phyloP scores from a whole-genome alignment of 768 basidiomycete genomes.

The Lactarius hengduanensis region DNA sequence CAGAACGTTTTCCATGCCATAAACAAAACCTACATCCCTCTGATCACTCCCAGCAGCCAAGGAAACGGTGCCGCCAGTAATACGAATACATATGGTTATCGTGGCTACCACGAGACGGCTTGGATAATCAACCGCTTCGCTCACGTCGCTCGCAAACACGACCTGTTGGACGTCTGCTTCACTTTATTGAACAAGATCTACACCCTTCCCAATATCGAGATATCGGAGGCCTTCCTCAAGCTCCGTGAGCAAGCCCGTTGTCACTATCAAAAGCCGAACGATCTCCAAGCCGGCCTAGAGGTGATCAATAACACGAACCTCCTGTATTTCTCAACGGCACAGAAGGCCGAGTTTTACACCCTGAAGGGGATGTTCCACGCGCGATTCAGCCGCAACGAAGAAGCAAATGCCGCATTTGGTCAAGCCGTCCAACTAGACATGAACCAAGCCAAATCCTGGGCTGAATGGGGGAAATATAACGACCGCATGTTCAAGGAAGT shows the following conservation, averaged over 20 bases:
- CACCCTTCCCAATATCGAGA: constrained; percentile 98
- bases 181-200: constrained; percentile 96
- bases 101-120: constrained; percentile 98
- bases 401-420: constrained; percentile 88
- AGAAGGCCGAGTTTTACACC: constrained; percentile 99
- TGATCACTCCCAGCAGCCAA: constrained; percentile 59
- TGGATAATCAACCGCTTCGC: constrained; percentile 99
- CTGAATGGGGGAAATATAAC: constrained; percentile 94
- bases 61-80: constrained; percentile 51
- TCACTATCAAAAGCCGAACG: constrained; percentile 93
- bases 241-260: constrained; percentile 97
- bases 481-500: constrained; percentile 91
- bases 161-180: constrained; percentile 94
- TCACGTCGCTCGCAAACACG: constrained; percentile 96
- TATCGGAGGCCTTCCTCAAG: constrained; percentile 98
- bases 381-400: constrained; percentile 78
- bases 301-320: constrained; percentile 99
- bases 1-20: constrained; percentile 98
- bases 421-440: constrained; percentile 97
- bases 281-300: constrained; percentile 91
- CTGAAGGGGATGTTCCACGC: constrained; percentile 99
- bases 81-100: constrained; percentile 83
- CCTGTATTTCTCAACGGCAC: constrained; percentile 90
- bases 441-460: constrained; percentile 94
- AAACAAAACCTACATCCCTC: constrained; percentile 92